A percentile compares a stretch with the other conserved stretches of the same genome.
Evolutionary conservation across 176 grass and related monocot species (phyloP).

Genomic region (Paspalum vaginatum): DNA sequence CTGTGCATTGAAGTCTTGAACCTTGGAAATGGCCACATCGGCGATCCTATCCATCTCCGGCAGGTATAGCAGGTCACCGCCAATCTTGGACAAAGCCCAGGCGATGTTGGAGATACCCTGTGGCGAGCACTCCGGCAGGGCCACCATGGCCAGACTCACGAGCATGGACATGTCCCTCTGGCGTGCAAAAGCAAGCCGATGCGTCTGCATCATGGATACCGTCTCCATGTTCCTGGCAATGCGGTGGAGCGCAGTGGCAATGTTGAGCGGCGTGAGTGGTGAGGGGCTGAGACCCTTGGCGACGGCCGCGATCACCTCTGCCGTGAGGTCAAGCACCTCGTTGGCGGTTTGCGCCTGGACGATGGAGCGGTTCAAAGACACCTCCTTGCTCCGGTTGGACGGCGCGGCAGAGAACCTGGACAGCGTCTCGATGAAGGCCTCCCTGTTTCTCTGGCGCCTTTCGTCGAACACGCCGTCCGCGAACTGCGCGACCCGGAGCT

Average conservation of each 20-base stretch:
- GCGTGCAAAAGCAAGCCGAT: conserved; percentile 71
- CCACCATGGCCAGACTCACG: conserved; percentile 77
- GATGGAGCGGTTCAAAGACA: conserved; percentile 76
- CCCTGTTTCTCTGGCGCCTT: conserved; percentile 65
- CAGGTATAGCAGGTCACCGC: conserved; percentile 73
- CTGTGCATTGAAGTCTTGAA: conserved; percentile 78
- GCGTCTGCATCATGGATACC: conserved; percentile 68
- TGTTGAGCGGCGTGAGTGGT: conserved; percentile 78
- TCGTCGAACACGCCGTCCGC: conserved; percentile 85
- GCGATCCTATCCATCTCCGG: conserved; percentile 92
- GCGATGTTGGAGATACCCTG: conserved; percentile 90
- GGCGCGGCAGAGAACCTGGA: conserved; percentile 74
- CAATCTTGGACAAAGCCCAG: conserved; percentile 97
- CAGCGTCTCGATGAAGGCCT: conserved; percentile 67
- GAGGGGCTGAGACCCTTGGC: conserved; percentile 89
- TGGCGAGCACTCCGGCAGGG: conserved; percentile 72
- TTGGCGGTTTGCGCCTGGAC: conserved; percentile 70
- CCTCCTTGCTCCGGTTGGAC: conserved; percentile 79
- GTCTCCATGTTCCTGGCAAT: conserved; percentile 97
- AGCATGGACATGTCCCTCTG: conserved; percentile 95
- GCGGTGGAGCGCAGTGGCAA: conserved; percentile 89
- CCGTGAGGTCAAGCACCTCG: conserved; percentile 72
- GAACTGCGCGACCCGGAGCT: conserved; percentile 48
- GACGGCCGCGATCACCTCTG: conserved; percentile 54
- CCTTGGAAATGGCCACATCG: conserved; percentile 66